These are phyloP conservation scores for Termitomyces sp. DNA, from an alignment of 768 basidiomycete species.

Conservation along the genomic window DNA sequence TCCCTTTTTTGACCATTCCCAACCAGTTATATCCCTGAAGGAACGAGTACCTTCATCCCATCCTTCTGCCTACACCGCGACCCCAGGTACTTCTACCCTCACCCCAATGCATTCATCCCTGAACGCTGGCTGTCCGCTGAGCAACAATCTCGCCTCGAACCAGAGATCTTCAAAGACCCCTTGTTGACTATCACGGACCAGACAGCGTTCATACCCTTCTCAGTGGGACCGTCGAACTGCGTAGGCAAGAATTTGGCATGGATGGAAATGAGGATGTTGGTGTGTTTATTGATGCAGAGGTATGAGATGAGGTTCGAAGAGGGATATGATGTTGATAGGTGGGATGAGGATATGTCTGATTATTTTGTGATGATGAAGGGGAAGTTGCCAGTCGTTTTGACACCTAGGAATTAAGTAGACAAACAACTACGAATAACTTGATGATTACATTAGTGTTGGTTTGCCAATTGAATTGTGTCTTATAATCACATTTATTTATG, in stretches of 20 bases:
- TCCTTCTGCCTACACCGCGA: slow-evolving; percentile 39
- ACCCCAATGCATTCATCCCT: slow-evolving; percentile 37
- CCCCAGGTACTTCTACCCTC: slow-evolving; percentile 38
- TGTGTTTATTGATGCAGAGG: slow-evolving; percentile 27
- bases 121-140: slow-evolving; percentile 29
- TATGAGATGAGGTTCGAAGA: slow-evolving; percentile 32
- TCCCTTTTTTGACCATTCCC: neutral
- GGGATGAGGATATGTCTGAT: slow-evolving; percentile 29
- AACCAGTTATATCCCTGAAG: slow-evolving; percentile 37
- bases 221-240: slow-evolving; percentile 34
- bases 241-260: slow-evolving; percentile 37
- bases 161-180: slow-evolving; percentile 23
- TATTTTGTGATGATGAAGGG: slow-evolving; percentile 28
- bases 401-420: slow-evolving; percentile 19
- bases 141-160: slow-evolving; percentile 20
- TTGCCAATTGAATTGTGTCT: too few species aligned
- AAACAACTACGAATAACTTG: too few species aligned
- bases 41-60: slow-evolving; percentile 37
- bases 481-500: neutral
- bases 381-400: slow-evolving; percentile 24
- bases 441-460: too few species aligned
- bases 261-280: slow-evolving; percentile 33
- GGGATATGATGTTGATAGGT: slow-evolving; percentile 23
- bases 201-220: slow-evolving; percentile 37
- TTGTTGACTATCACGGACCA: slow-evolving; percentile 18